A percentile compares a stretch with the other conserved stretches of the same genome.
phyloP scores from a whole-genome alignment of 306 rosid genomes.

The Rosa chinensis region DNA sequence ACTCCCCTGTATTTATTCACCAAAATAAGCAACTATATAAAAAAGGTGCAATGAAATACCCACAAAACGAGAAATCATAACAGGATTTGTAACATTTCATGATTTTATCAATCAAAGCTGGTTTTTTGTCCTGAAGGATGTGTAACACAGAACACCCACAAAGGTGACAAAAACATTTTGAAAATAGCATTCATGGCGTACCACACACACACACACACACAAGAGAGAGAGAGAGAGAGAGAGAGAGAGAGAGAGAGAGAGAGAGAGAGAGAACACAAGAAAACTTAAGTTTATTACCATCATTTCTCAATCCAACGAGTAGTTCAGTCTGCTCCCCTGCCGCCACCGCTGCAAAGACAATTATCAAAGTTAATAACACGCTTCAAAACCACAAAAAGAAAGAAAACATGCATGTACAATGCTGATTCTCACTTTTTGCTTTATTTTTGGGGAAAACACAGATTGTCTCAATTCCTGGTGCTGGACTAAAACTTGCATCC shows the following conservation, averaged over 20 bases:
- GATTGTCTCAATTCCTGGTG: constrained; percentile 76
- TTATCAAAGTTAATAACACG: constrained; percentile 10
- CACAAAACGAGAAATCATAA: constrained; percentile 11
- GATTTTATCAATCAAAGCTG: background rate
- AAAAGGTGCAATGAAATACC: background rate
- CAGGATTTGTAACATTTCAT: background rate
- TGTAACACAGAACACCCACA: background rate
- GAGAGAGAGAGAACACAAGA: background rate
- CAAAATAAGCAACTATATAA: constrained; percentile 30
- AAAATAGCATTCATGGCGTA: background rate
- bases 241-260: too few species aligned
- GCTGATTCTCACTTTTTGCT: constrained; percentile 52
- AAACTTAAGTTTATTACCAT: constrained; percentile 50
- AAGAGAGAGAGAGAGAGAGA: background rate
- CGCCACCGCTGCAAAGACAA: constrained; percentile 60
- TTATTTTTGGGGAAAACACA: constrained; percentile 74
- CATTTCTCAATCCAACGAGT: constrained; percentile 79
- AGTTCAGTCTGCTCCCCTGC: constrained; percentile 90
- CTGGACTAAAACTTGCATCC: constrained; percentile 56
- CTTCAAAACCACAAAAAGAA: background rate
- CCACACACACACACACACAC: background rate
- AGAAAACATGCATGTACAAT: background rate
- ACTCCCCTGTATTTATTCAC: constrained; percentile 62
- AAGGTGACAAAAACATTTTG: background rate
- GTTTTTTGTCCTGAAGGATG: background rate